phyloP scores from a whole-genome alignment of 2,329 filamentous ascomycete genomes.

The Hypomyces rosellus region DNA sequence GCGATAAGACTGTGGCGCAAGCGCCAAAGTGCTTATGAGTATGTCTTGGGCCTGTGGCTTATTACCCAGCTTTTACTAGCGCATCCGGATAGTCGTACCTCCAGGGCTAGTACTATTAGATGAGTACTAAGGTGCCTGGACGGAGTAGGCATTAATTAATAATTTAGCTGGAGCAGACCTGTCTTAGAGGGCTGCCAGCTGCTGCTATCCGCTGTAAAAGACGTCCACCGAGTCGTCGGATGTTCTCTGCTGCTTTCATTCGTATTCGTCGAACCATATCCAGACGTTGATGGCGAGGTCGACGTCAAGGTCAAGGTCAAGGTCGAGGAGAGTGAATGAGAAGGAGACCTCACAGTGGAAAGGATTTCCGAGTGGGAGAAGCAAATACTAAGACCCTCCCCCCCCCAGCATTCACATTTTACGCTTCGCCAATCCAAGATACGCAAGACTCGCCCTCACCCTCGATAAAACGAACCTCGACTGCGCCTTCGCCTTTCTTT shows the following conservation, averaged over 20 bases:
- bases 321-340: conserved; percentile 8
- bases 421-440: no score
- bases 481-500: neutral
- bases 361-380: neutral
- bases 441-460: no score
- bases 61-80: neutral
- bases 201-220: conserved; percentile 8
- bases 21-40: no score
- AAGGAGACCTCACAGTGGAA: conserved; percentile 4
- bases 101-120: no score
- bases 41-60: neutral
- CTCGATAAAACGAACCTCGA: neutral
- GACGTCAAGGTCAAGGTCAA: conserved; percentile 6
- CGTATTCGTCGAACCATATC: conserved; percentile 2
- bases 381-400: neutral
- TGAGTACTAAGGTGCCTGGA: no score
- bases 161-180: no score
- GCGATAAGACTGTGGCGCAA: conserved; percentile 6
- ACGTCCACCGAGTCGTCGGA: conserved; percentile 1
- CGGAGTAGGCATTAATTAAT: no score
- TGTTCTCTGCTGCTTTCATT: neutral
- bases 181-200: conserved; percentile 6
- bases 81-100: no score
- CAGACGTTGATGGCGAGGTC: conserved; percentile 6
- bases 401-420: no score